Percentiles rank a stretch among this genome's conserved stretches.
Conservation (phyloP, 345 rosid species). For the Eucalyptus regnans region DNA sequence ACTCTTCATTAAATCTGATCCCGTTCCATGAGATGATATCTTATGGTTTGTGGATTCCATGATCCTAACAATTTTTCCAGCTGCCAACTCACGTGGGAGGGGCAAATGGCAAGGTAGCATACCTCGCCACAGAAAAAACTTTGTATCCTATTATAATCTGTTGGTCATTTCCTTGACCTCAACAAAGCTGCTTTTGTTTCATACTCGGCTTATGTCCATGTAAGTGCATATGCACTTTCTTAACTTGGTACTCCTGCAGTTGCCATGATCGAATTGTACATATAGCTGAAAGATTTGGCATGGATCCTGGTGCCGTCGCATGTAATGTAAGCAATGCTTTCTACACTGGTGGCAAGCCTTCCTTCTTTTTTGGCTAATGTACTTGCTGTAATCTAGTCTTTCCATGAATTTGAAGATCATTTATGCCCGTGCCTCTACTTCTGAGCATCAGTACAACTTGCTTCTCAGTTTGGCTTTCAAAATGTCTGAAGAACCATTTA, state of each 20-base stretch:
- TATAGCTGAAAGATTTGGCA: background rate
- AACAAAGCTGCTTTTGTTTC: background rate
- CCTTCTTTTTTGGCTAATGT: background rate
- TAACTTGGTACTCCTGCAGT: conserved; percentile 6
- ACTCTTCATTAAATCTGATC: too few relatives aligned
- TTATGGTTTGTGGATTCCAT: background rate
- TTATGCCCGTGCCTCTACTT: background rate
- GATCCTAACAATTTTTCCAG: conserved; percentile 15
- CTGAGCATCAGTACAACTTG: background rate
- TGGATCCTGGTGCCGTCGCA: background rate
- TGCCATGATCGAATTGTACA: background rate
- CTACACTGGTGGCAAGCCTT: background rate
- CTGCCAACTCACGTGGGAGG: conserved; percentile 83
- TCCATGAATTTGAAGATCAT: too few relatives aligned
- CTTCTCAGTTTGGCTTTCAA: background rate
- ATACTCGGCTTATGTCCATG: background rate
- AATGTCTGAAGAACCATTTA: background rate
- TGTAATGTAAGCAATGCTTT: background rate
- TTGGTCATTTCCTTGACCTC: background rate
- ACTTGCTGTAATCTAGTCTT: background rate
- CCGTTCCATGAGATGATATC: too few relatives aligned
- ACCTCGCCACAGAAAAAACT: conserved; percentile 83
- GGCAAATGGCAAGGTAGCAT: conserved; percentile 93
- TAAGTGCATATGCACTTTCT: conserved; percentile 5
- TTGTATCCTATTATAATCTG: conserved; percentile 41